phyloP scores from a whole-genome alignment of 2,329 filamentous ascomycete genomes.

The Helminthosporium solani region DNA sequence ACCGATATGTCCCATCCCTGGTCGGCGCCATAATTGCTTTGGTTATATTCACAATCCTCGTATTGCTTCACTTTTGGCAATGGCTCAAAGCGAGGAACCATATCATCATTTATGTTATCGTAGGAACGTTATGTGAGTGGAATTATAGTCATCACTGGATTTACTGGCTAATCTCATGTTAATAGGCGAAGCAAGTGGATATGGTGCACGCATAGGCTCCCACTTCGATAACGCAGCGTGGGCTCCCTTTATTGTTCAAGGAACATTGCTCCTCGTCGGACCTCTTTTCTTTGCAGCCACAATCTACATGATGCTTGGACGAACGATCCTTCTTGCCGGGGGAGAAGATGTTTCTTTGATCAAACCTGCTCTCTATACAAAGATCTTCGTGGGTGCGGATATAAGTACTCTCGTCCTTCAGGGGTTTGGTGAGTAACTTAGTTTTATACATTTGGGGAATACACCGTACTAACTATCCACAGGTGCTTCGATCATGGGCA shows the following conservation, averaged over 20 bases:
- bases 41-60: constrained; percentile 24
- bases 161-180: background rate
- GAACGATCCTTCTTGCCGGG: constrained; percentile 36
- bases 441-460: background rate
- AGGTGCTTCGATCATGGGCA: constrained; percentile 37
- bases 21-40: constrained; percentile 25
- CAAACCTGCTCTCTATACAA: constrained; percentile 31
- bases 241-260: constrained; percentile 45
- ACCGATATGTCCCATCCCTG: constrained; percentile 34
- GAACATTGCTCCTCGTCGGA: constrained; percentile 46
- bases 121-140: constrained; percentile 29
- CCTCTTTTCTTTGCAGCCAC: constrained; percentile 50
- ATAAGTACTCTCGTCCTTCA: constrained; percentile 32
- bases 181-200: constrained; percentile 46
- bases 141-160: background rate
- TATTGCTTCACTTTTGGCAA: constrained; percentile 23
- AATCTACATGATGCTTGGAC: constrained; percentile 50
- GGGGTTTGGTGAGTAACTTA: constrained; percentile 24
- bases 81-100: constrained; percentile 16
- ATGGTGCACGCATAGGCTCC: constrained; percentile 42
- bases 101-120: constrained; percentile 27
- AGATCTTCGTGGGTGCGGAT: constrained; percentile 31
- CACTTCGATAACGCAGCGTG: constrained; percentile 39
- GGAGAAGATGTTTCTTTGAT: constrained; percentile 29
- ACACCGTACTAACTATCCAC: constrained; percentile 1